Evolutionary conservation across 2,329 filamentous ascomycete genomes (phyloP).

Genomic region (Alternaria infectoria): DNA sequence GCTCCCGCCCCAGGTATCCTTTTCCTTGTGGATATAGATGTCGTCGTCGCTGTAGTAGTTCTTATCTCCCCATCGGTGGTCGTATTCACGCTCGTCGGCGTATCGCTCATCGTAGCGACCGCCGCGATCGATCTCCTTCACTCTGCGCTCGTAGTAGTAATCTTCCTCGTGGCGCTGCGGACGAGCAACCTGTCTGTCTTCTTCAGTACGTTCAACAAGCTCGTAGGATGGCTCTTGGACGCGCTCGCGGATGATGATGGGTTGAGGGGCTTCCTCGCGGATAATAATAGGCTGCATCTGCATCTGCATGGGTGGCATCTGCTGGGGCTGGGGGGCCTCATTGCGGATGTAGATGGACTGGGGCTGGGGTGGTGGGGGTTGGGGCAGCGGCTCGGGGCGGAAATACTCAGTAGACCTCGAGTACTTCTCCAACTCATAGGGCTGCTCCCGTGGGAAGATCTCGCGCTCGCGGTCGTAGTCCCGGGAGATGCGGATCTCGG

Average conservation of each 20-base stretch:
- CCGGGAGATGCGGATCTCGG: slow-evolving; percentile 41
- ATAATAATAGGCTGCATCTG: slow-evolving; percentile 54
- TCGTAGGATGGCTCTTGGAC: slow-evolving; percentile 64
- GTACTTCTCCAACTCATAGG: slow-evolving; percentile 56
- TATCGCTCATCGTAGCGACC: slow-evolving; percentile 48
- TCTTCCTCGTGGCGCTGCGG: slow-evolving; percentile 61
- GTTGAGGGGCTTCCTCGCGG: slow-evolving; percentile 48
- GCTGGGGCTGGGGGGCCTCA: slow-evolving; percentile 53
- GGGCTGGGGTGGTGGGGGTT: slow-evolving; percentile 28
- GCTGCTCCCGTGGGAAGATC: slow-evolving; percentile 34
- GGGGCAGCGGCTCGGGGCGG: slow-evolving; percentile 49
- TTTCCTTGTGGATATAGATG: slow-evolving; percentile 64
- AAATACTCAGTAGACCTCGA: slow-evolving; percentile 61
- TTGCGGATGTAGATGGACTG: slow-evolving; percentile 59
- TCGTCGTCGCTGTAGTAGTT: slow-evolving; percentile 67
- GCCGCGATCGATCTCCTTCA: slow-evolving; percentile 61
- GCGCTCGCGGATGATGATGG: slow-evolving; percentile 54
- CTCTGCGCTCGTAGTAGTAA: slow-evolving; percentile 66
- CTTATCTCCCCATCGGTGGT: slow-evolving; percentile 49
- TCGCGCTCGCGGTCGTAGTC: slow-evolving; percentile 43
- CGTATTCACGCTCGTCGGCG: slow-evolving; percentile 36
- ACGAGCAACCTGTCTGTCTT: slow-evolving; percentile 56
- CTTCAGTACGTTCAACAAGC: slow-evolving; percentile 64
- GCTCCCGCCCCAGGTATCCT: slow-evolving; percentile 50
- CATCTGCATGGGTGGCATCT: slow-evolving; percentile 41